phyloP scores from a whole-genome alignment of 768 basidiomycete genomes.

The Lactarius deliciosus region DNA sequence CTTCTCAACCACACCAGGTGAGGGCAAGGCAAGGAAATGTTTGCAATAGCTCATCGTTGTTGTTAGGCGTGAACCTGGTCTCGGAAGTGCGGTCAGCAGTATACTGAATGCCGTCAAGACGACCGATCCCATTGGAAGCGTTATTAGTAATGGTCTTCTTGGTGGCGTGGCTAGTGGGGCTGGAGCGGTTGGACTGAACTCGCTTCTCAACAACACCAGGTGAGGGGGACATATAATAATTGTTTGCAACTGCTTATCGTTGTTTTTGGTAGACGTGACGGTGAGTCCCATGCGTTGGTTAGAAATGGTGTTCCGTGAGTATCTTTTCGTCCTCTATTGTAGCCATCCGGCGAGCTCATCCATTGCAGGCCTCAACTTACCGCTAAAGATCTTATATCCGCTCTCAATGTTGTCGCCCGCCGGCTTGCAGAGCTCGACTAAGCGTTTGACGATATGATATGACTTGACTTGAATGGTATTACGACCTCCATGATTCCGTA shows the following conservation, averaged over 20 bases:
- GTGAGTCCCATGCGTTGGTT: too few relatives aligned
- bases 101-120: not conserved
- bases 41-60: not conserved
- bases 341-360: not conserved
- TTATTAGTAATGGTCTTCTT: not conserved
- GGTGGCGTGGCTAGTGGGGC: not conserved
- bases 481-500: not conserved
- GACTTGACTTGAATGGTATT: conserved; percentile 5
- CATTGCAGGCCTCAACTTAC: not conserved
- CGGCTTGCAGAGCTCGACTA: conserved; percentile 8
- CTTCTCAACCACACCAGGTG: not conserved
- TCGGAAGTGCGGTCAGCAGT: not conserved
- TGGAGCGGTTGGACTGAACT: not conserved
- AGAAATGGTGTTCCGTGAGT: not conserved
- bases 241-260: not conserved
- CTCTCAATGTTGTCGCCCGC: not conserved
- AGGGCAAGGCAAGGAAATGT: not conserved
- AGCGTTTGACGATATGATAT: not conserved
- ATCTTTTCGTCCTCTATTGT: not conserved
- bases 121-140: not conserved
- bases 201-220: not conserved
- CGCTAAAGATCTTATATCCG: not conserved
- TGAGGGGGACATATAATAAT: not conserved
- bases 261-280: not conserved
- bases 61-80: not conserved